Base-by-base conservation (phyloP, 768 basidiomycete genomes). In the Trametes meyenii region DNA sequence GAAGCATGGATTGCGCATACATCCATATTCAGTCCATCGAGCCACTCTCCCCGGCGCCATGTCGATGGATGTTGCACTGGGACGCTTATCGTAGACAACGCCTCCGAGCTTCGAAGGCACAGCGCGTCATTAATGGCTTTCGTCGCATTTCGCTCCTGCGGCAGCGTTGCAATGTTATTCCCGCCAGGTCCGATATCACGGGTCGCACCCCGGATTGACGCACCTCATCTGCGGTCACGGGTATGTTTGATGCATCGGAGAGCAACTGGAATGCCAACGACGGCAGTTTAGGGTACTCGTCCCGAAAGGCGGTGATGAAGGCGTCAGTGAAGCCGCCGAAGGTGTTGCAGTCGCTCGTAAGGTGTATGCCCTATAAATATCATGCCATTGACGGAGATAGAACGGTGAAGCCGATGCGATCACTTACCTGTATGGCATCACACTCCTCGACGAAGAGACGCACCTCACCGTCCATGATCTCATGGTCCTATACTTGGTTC, bases 381-480 rank as follows among this genome's bases (percentile, higher is more conserved):
- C 1, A 16, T 38, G 17, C 24, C 43, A n/a, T 16, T 16, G 16
- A 40, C 29, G 0, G 21, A 21, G 35, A 23, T 33, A 33, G 29
- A 49, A 45, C 38, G 16, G 16, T 16, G 39, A 21, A 16, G 14
- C 23, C 17, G 42, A 43, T 50, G n/a, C 12, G 61, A 6, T 5
- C 24, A 2, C 51, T 8, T 54, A 89, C 90, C 83, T 92, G 91
- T 14, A 88, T 77, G 53, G 82, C 81, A 69, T 92, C 82, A 68
- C 89, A 90, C 65, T 91, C 90, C 69, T 94, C 91, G 5, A 89
- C 79, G 56, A 89, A 82, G 16, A 80, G 75, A 17, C 91, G 81
- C 53, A 92, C 76, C 13, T 85, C 78, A 5, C 82, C 85, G 44
- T 92, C 90, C 83, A 90, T 86, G 50, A 92, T 67, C 51, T 81